Conservation (phyloP, 2,329 filamentous ascomycete species). For the Alternaria sp. region DNA sequence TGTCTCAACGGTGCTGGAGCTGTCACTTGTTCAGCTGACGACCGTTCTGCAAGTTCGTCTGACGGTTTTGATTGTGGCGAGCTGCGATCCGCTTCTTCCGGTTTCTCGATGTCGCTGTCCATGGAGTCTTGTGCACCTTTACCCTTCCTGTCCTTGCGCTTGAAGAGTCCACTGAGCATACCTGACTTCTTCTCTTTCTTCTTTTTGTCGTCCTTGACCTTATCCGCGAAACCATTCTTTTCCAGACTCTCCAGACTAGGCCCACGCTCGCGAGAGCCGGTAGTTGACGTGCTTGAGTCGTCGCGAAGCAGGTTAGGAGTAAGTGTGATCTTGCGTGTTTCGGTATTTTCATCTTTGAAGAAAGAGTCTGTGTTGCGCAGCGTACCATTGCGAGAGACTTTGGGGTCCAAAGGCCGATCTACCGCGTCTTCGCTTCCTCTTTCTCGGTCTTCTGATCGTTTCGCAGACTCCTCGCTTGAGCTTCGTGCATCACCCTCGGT, state of each 20-base stretch:
- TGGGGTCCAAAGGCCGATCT: constrained; percentile 54
- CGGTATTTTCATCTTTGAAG: constrained; percentile 93
- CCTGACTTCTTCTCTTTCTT: constrained; percentile 75
- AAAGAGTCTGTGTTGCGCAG: constrained; percentile 94
- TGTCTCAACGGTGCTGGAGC: constrained; percentile 39
- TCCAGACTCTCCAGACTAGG: constrained; percentile 81
- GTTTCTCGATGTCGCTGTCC: constrained; percentile 58
- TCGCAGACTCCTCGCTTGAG: constrained; percentile 50
- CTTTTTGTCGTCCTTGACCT: constrained; percentile 74
- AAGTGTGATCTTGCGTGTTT: constrained; percentile 96
- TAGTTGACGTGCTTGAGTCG: constrained; percentile 62
- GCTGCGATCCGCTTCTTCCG: constrained; percentile 46
- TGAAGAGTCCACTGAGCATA: constrained; percentile 75
- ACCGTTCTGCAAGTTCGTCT: constrained; percentile 38
- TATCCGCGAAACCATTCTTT: constrained; percentile 70
- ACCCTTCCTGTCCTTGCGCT: constrained; percentile 69
- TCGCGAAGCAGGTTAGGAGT: constrained; percentile 92
- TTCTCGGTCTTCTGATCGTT: constrained; percentile 55
- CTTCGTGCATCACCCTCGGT: constrained; percentile 36
- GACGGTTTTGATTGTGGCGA: constrained; percentile 46
- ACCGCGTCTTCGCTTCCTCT: constrained; percentile 74
- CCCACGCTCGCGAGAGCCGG: constrained; percentile 56
- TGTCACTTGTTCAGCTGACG: constrained; percentile 40
- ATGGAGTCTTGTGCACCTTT: constrained; percentile 39
- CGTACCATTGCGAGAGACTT: constrained; percentile 78